Conservation (phyloP, 2,329 filamentous ascomycete genomes). For the Aspergillus sp. region DNA sequence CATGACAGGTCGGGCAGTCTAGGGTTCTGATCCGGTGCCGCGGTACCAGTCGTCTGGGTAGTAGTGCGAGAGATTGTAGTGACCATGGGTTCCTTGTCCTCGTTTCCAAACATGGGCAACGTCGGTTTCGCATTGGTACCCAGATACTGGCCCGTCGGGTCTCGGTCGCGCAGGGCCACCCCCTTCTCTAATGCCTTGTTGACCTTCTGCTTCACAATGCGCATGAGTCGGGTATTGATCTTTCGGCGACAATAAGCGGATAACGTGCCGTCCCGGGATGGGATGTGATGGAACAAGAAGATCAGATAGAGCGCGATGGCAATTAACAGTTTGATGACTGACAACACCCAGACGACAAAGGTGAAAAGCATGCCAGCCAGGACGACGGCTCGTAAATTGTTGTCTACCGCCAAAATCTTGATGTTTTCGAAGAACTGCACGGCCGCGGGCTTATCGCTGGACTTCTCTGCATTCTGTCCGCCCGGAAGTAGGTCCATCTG, state of each 20-base stretch:
- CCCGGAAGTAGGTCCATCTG: slow-evolving; percentile 61
- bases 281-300: slow-evolving; percentile 90
- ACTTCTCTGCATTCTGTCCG: slow-evolving; percentile 39
- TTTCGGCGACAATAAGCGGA: slow-evolving; percentile 84
- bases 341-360: slow-evolving; percentile 78
- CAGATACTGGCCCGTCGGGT: slow-evolving; percentile 34
- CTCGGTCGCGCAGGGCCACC: slow-evolving; percentile 49
- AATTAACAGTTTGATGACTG: slow-evolving; percentile 62
- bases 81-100: slow-evolving; percentile 28
- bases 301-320: slow-evolving; percentile 72
- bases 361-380: slow-evolving; percentile 90
- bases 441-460: slow-evolving; percentile 53
- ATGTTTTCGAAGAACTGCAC: slow-evolving; percentile 79
- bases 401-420: slow-evolving; percentile 59
- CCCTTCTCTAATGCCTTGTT: slow-evolving; percentile 81
- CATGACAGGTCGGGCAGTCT: slow-evolving; percentile 34
- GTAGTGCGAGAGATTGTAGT: slow-evolving; percentile 34
- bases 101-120: slow-evolving; percentile 53
- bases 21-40: slow-evolving; percentile 26
- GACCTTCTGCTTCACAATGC: slow-evolving; percentile 77
- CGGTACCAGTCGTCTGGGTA: slow-evolving; percentile 53
- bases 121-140: slow-evolving; percentile 42
- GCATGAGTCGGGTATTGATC: slow-evolving; percentile 74
- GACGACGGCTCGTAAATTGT: slow-evolving; percentile 72
- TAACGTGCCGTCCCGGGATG: slow-evolving; percentile 68